Evolutionary conservation across 2,329 filamentous ascomycete genomes (phyloP).

Genomic region (Colletotrichum tropicicola): DNA sequence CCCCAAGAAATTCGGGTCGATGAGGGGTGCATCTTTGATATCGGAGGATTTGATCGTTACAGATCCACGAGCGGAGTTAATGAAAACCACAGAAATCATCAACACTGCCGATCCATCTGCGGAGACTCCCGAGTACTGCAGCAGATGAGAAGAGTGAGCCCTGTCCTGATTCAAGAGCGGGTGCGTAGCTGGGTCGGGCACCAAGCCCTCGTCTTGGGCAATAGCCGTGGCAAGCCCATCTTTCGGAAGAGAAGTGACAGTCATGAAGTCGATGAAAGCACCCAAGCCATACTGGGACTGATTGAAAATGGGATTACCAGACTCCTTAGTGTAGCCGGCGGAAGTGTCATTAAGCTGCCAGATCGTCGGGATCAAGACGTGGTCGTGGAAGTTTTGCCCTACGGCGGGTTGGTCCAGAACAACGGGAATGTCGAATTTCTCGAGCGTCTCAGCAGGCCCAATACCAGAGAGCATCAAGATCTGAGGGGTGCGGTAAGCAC

Average conservation of each 20-base stretch:
- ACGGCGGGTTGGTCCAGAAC: not conserved
- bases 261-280: conserved; percentile 46
- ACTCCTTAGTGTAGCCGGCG: conserved; percentile 41
- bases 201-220: conserved; percentile 42
- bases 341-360: conserved; percentile 43
- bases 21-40: conserved; percentile 30
- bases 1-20: conserved; percentile 42
- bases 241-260: conserved; percentile 37
- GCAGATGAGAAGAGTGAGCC: conserved; percentile 3
- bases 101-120: conserved; percentile 1
- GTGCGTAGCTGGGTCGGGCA: conserved; percentile 40
- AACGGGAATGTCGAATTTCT: not conserved
- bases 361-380: conserved; percentile 37
- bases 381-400: conserved; percentile 7
- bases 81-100: conserved; percentile 7
- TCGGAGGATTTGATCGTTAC: conserved; percentile 34
- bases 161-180: conserved; percentile 38
- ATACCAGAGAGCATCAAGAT: conserved; percentile 18
- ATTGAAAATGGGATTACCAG: conserved; percentile 43
- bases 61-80: conserved; percentile 38
- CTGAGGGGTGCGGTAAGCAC: conserved; percentile 2
- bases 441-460: not conserved
- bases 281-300: conserved; percentile 46
- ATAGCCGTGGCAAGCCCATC: conserved; percentile 42
- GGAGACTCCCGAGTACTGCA: conserved; percentile 4